phyloP scores from a whole-genome alignment of 768 basidiomycete species.

The Kwoniella heveanensis region DNA sequence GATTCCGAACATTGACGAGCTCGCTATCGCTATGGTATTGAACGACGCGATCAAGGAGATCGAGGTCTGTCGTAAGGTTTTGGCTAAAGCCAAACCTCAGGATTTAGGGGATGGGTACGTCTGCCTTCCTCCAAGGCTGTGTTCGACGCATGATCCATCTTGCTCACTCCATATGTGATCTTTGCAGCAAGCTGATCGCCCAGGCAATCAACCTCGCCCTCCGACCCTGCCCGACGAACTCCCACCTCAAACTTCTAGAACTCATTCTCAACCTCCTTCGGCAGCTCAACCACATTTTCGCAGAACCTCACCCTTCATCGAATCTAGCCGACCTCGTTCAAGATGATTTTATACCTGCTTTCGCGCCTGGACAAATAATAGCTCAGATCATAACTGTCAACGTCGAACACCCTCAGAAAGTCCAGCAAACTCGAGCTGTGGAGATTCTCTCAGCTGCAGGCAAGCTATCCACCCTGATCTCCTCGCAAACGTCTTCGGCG shows the following conservation, averaged over 20 bases:
- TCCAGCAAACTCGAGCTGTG: slow-evolving; percentile 25
- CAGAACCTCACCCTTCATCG: neutral
- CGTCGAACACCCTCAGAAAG: slow-evolving; percentile 30
- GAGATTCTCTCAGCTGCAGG: slow-evolving; percentile 26
- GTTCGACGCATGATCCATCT: no score
- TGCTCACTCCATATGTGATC: no score
- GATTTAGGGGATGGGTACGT: slow-evolving; percentile 20
- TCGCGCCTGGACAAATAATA: slow-evolving; percentile 21
- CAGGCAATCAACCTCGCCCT: slow-evolving; percentile 20
- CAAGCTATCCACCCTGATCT: slow-evolving; percentile 9
- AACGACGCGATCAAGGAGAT: slow-evolving; percentile 10
- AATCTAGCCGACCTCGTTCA: slow-evolving; percentile 3
- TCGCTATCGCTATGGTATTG: neutral
- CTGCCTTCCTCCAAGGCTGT: neutral
- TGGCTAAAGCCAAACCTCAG: slow-evolving; percentile 10
- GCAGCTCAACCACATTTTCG: slow-evolving; percentile 16
- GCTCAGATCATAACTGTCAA: slow-evolving; percentile 22
- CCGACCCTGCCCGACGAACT: neutral
- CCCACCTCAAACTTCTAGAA: slow-evolving; percentile 31
- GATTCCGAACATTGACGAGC: neutral
- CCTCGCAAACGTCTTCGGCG: slow-evolving; percentile 7
- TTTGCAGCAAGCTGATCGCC: slow-evolving; percentile 9
- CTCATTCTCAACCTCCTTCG: slow-evolving; percentile 26
- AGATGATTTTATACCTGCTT: slow-evolving; percentile 18
- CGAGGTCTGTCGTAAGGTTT: slow-evolving; percentile 20